Conservation (phyloP, 2,329 filamentous ascomycete species). For the Aspergillus ustus region DNA sequence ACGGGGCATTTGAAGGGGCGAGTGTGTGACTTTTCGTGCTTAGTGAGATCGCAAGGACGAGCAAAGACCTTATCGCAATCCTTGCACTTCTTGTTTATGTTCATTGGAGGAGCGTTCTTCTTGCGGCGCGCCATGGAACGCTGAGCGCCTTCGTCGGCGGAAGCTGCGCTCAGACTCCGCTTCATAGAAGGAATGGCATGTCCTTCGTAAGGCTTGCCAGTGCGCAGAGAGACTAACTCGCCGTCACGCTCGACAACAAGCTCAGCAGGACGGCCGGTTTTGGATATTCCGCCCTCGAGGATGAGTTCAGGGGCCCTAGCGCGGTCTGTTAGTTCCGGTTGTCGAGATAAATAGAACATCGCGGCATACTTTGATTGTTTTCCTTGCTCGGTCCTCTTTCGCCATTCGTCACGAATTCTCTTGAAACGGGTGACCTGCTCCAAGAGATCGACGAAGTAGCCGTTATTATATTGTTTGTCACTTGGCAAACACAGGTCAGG, state of each 20-base stretch:
- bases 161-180: conserved; percentile 58
- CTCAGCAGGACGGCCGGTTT: conserved; percentile 82
- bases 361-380: conserved; percentile 43
- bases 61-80: conserved; percentile 94
- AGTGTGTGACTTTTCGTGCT: conserved; percentile 97
- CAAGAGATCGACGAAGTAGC: conserved; percentile 95
- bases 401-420: conserved; percentile 75
- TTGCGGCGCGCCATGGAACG: conserved; percentile 95
- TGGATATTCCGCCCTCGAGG: conserved; percentile 78
- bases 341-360: conserved; percentile 22
- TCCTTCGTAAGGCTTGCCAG: conserved; percentile 65
- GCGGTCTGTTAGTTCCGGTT: conserved; percentile 52
- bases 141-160: conserved; percentile 77
- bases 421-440: conserved; percentile 93
- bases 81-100: conserved; percentile 79
- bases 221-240: conserved; percentile 77
- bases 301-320: conserved; percentile 68
- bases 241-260: conserved; percentile 82
- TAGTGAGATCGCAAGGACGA: conserved; percentile 94
- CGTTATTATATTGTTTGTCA: conserved; percentile 91
- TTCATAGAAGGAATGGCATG: conserved; percentile 52
- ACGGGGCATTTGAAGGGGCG: conserved; percentile 93
- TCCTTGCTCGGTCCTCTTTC: conserved; percentile 60
- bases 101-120: conserved; percentile 86
- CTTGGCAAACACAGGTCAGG: conserved; percentile 81